phyloP scores from a whole-genome alignment of 371 early-diverging fungal species.

The Rhizopus sp. region DNA sequence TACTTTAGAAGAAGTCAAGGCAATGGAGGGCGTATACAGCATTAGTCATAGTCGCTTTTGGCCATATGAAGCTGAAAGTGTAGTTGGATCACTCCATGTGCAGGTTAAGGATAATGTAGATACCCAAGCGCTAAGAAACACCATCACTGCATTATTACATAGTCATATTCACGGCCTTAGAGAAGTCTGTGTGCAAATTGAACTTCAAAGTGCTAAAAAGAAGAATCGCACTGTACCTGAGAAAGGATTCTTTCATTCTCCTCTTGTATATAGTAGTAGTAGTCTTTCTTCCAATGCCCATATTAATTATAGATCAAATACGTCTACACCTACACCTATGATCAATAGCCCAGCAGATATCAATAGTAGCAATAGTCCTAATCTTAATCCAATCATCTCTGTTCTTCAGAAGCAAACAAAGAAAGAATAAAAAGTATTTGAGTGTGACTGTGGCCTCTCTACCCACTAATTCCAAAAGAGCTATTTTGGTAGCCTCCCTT shows the following conservation, averaged over 20 bases:
- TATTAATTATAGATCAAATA: constrained; percentile 21
- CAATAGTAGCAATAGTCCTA: too few species aligned
- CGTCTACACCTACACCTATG: neutral
- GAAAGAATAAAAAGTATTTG: constrained; percentile 21
- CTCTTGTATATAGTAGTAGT: constrained; percentile 13
- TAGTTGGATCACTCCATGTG: constrained; percentile 62
- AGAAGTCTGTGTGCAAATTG: constrained; percentile 55
- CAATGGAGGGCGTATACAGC: constrained; percentile 48
- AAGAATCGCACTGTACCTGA: constrained; percentile 20
- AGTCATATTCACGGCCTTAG: constrained; percentile 50
- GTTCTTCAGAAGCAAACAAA: constrained; percentile 27
- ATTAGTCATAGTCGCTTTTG: constrained; percentile 58
- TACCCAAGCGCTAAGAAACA: constrained; percentile 32
- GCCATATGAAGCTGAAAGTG: constrained; percentile 62
- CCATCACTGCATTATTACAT: constrained; percentile 37
- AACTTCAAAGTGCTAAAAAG: constrained; percentile 34
- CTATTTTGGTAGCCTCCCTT: too few species aligned
- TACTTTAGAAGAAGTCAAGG: constrained; percentile 53
- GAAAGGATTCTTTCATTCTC: constrained; percentile 39
- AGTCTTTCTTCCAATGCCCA: constrained; percentile 23
- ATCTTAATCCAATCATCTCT: constrained; percentile 12
- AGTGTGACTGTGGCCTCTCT: too few species aligned
- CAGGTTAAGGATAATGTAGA: constrained; percentile 43
- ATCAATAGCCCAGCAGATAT: neutral
- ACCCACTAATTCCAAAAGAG: too few species aligned